These are phyloP conservation scores for Pythium monospermum DNA, from an alignment of 352 stramenopile species.

Conservation along the genomic window DNA sequence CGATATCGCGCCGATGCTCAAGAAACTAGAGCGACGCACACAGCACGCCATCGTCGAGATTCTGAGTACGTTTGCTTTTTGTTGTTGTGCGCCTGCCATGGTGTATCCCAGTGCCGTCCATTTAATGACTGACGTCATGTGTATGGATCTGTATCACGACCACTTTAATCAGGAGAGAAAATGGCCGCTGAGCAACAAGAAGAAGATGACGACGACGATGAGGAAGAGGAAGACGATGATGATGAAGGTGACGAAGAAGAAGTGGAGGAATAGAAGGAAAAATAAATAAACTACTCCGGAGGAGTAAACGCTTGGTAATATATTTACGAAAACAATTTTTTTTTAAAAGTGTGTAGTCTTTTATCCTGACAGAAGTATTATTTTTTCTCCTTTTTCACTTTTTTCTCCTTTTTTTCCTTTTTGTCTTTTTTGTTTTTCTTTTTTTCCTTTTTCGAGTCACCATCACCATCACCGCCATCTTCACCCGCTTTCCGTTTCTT, in stretches of 20 bases:
- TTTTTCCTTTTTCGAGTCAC: slow-evolving; percentile 60
- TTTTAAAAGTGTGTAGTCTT: too few relatives aligned
- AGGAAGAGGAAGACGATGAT: slow-evolving; percentile 44
- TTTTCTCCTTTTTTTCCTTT: slow-evolving; percentile 14
- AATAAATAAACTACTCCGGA: too few relatives aligned
- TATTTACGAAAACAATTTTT: too few relatives aligned
- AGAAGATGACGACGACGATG: slow-evolving; percentile 48
- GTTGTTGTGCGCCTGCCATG: too few relatives aligned
- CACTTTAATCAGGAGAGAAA: slow-evolving; percentile 81
- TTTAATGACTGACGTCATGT: too few relatives aligned
- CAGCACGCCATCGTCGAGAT: slow-evolving; percentile 86
- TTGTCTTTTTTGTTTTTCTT: slow-evolving; percentile 57
- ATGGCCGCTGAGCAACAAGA: slow-evolving; percentile 70
- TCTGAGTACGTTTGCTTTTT: slow-evolving; percentile 48
- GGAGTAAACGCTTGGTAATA: too few relatives aligned
- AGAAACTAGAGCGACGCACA: slow-evolving; percentile 81
- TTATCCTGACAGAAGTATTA: too few relatives aligned
- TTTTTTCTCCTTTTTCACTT: background rate
- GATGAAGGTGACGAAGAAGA: slow-evolving; percentile 27
- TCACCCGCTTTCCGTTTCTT: slow-evolving; percentile 42
- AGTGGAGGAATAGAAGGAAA: slow-evolving; percentile 21
- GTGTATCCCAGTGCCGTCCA: too few relatives aligned
- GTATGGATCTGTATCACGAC: too few relatives aligned
- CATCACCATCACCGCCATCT: slow-evolving; percentile 31
- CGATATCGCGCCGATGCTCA: slow-evolving; percentile 82